phyloP scores from a whole-genome alignment of 2,329 filamentous ascomycete genomes.

The Talaromyces sp. region DNA sequence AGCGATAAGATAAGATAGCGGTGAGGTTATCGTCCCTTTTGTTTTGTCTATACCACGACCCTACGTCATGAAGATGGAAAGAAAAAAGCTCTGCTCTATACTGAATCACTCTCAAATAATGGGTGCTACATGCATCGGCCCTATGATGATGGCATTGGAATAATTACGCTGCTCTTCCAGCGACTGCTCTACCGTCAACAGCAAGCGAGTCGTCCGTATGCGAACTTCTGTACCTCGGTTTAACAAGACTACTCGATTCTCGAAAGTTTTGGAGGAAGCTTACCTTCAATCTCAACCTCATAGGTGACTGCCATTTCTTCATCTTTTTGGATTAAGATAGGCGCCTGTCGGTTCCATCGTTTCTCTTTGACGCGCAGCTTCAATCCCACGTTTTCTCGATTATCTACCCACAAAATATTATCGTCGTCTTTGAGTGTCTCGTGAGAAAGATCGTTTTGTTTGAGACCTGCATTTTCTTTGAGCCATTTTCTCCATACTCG shows the following conservation, averaged over 20 bases:
- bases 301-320: conserved; percentile 67
- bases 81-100: neutral
- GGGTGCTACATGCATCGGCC: conserved; percentile 12
- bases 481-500: conserved; percentile 72
- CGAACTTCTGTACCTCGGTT: conserved; percentile 55
- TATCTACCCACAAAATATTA: conserved; percentile 64
- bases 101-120: neutral
- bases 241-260: neutral
- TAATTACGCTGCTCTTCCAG: conserved; percentile 54
- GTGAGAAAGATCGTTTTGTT: neutral
- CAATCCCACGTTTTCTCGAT: conserved; percentile 59
- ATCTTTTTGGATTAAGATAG: conserved; percentile 53
- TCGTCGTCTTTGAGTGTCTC: conserved; percentile 26
- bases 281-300: conserved; percentile 67
- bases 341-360: conserved; percentile 41
- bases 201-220: conserved; percentile 58
- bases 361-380: conserved; percentile 59
- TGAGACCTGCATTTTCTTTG: conserved; percentile 32
- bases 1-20: neutral
- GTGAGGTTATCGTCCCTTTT: neutral
- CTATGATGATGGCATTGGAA: conserved; percentile 56
- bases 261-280: conserved; percentile 17
- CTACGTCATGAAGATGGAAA: neutral
- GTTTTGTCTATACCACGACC: no score
- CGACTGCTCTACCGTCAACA: conserved; percentile 62